Percentiles rank a stretch among this genome's conserved stretches.
Evolutionary conservation across 2,329 filamentous ascomycete species (phyloP).

Genomic region (Diplodia corticola): DNA sequence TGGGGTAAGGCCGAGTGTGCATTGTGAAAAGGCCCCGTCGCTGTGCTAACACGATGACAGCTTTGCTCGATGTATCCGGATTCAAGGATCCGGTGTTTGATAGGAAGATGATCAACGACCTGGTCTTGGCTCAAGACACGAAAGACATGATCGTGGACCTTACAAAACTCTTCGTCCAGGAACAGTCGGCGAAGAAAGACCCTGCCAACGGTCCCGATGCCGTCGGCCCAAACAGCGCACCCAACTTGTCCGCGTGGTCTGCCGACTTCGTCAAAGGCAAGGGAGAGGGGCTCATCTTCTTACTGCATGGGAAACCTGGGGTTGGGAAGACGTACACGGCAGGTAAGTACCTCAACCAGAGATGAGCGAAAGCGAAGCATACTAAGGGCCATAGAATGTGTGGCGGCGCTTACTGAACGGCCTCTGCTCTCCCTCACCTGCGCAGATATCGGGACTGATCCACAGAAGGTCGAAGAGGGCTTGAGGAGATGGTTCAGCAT

Average conservation of each 20-base stretch:
- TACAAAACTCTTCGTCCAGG: neutral
- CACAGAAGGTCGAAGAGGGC: conserved; percentile 12
- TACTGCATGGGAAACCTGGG: conserved; percentile 18
- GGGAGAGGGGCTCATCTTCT: conserved; percentile 5
- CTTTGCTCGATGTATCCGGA: neutral
- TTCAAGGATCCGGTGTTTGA: neutral
- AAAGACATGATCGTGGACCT: neutral
- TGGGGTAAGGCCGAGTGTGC: neutral
- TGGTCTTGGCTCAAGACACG: neutral
- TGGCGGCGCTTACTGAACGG: conserved; percentile 34
- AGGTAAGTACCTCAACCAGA: conserved; percentile 26
- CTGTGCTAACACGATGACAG: neutral
- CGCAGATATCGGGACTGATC: conserved; percentile 32
- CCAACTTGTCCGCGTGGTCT: conserved; percentile 1
- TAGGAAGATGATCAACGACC: neutral
- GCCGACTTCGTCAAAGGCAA: neutral
- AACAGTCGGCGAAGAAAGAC: neutral
- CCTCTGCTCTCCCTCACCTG: conserved; percentile 37
- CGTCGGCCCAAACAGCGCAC: too few relatives aligned
- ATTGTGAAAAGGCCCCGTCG: rapidly evolving
- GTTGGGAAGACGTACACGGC: conserved; percentile 31
- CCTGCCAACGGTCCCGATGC: too few relatives aligned
- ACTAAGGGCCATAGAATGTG: conserved; percentile 33
- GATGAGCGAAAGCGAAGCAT: neutral
- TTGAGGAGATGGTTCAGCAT: conserved; percentile 26